These are phyloP conservation scores for Blastosporella zonata DNA, from an alignment of 1,284 basidiomycete species.

Conservation along the genomic window DNA sequence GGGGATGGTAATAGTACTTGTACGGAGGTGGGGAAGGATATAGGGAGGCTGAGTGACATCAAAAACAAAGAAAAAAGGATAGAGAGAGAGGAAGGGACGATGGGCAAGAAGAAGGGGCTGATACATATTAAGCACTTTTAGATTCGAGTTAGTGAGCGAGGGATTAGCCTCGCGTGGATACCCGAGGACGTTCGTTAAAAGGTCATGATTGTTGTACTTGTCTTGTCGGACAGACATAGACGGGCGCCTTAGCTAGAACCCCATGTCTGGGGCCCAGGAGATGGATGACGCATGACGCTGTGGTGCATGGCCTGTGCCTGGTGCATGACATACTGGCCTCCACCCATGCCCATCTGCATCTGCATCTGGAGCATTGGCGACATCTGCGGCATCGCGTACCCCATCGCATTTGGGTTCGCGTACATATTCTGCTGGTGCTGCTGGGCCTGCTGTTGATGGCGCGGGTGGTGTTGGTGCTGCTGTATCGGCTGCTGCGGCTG, in stretches of 20 bases:
- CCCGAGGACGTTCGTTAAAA: conserved; percentile 1
- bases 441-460: conserved; percentile 23
- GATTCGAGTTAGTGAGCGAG: not conserved
- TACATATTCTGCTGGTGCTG: conserved; percentile 41
- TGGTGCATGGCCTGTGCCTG: conserved; percentile 73
- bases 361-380: conserved; percentile 68
- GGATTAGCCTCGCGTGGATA: not conserved
- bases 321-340: conserved; percentile 48
- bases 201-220: conserved; percentile 3
- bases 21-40: not conserved
- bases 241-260: conserved; percentile 41
- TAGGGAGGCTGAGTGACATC: not conserved
- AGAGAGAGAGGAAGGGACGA: not conserved
- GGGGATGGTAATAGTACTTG: not conserved
- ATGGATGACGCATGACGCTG: conserved; percentile 76
- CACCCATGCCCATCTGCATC: conserved; percentile 36
- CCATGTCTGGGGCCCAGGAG: conserved; percentile 56
- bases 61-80: not conserved
- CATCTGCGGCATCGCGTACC: conserved; percentile 53
- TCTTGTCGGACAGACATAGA: not conserved
- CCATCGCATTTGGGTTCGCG: conserved; percentile 48
- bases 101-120: not conserved
- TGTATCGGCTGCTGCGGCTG: conserved; percentile 24
- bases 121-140: conserved; percentile 3
- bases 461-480: conserved; percentile 24